phyloP scores from a whole-genome alignment of 2,329 filamentous ascomycete genomes.

The Hymenoscyphus scutula region DNA sequence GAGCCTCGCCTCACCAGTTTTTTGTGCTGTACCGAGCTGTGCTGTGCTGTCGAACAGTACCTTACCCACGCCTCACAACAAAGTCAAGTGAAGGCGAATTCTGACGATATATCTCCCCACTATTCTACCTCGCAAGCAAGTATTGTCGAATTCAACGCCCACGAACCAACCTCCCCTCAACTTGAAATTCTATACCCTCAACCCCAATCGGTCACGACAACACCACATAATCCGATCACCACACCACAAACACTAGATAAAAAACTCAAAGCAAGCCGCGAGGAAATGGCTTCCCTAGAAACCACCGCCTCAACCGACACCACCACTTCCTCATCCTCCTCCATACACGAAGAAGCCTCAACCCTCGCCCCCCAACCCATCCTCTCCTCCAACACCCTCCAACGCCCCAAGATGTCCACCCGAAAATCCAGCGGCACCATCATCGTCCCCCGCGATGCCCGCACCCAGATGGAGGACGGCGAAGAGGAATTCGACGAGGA shows the following conservation, averaged over 20 bases:
- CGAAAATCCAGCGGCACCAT: conserved; percentile 80
- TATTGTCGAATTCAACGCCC: neutral
- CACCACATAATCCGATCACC: neutral
- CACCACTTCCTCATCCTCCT: conserved; percentile 24
- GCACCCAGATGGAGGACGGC: conserved; percentile 69
- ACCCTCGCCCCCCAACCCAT: conserved; percentile 12
- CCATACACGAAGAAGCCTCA: conserved; percentile 20
- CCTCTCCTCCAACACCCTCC: conserved; percentile 8
- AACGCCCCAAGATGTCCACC: conserved; percentile 65
- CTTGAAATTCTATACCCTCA: neutral
- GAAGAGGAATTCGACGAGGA: conserved; percentile 69
- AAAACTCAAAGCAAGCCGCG: neutral
- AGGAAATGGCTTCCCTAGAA: conserved; percentile 7
- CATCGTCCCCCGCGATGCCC: conserved; percentile 75
- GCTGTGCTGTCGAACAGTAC: neutral
- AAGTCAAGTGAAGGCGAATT: neutral
- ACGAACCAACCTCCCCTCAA: neutral
- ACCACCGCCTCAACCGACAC: neutral
- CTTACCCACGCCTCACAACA: no score
- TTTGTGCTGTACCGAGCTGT: no score
- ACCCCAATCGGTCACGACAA: neutral
- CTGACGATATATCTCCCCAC: neutral
- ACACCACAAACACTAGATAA: neutral
- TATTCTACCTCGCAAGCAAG: neutral
- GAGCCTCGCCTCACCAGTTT: neutral